These are phyloP conservation scores for Trichoderma brevicompactum DNA, from an alignment of 2,329 filamentous ascomycete genomes.

Conservation along the genomic window DNA sequence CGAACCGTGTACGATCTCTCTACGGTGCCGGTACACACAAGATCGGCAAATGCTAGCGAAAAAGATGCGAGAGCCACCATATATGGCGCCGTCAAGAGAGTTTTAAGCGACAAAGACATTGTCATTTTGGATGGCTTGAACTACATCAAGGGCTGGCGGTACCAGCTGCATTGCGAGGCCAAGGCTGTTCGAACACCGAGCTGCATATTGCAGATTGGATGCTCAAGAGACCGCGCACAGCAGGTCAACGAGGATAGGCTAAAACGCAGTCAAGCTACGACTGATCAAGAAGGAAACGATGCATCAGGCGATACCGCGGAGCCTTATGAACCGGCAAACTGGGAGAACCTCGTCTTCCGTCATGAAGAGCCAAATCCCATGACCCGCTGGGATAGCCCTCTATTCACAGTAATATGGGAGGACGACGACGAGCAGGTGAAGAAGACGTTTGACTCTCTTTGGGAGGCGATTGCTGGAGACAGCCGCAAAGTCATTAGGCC, in stretches of 20 bases:
- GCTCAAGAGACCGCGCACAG: slow-evolving; percentile 55
- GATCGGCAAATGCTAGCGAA: slow-evolving; percentile 74
- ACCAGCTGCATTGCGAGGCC: slow-evolving; percentile 83
- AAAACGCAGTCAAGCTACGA: slow-evolving; percentile 20
- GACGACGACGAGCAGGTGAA: slow-evolving; percentile 66
- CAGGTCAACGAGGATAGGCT: slow-evolving; percentile 65
- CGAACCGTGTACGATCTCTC: slow-evolving; percentile 73
- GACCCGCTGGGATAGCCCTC: slow-evolving; percentile 81
- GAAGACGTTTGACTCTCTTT: slow-evolving; percentile 67
- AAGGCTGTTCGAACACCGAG: slow-evolving; percentile 77
- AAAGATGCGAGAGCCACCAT: slow-evolving; percentile 80
- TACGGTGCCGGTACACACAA: slow-evolving; percentile 60
- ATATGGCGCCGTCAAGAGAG: slow-evolving; percentile 78
- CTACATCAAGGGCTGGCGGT: slow-evolving; percentile 89
- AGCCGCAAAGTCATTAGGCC: slow-evolving; percentile 68
- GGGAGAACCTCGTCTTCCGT: slow-evolving; percentile 79
- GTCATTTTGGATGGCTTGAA: slow-evolving; percentile 81
- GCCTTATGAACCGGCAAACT: slow-evolving; percentile 62
- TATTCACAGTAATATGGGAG: slow-evolving; percentile 79
- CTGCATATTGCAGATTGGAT: slow-evolving; percentile 72
- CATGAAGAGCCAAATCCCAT: slow-evolving; percentile 88
- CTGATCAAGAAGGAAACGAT: neutral
- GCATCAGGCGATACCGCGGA: slow-evolving; percentile 38
- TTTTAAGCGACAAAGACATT: slow-evolving; percentile 72
- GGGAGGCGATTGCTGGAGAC: slow-evolving; percentile 72